A percentile compares a stretch with the other conserved stretches of the same genome.
phyloP scores from a whole-genome alignment of 75 land plant species.

The Cupressus sempervirens region DNA sequence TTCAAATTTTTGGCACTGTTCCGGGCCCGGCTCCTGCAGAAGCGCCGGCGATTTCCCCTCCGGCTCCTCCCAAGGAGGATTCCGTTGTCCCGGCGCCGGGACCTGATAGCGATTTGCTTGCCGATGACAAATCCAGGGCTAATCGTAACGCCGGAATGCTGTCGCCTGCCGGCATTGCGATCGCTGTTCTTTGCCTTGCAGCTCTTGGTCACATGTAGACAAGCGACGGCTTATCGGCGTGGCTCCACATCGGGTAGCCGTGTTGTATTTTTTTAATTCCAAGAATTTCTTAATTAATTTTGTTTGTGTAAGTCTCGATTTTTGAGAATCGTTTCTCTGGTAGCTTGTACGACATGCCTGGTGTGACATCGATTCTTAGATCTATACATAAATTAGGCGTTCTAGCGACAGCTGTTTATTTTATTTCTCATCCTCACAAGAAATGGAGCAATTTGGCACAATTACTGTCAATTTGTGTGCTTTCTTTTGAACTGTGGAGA shows the following conservation, averaged over 20 bases:
- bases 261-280: background rate
- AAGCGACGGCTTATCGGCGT: too few species aligned
- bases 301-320: background rate
- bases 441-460: too few species aligned
- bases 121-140: background rate
- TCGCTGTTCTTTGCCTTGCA: background rate
- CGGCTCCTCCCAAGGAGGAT: background rate
- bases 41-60: conserved; percentile 13
- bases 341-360: too few species aligned
- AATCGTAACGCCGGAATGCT: background rate
- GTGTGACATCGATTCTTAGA: too few species aligned
- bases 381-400: too few species aligned
- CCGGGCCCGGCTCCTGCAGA: conserved; percentile 4
- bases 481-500: too few species aligned
- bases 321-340: background rate
- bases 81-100: background rate
- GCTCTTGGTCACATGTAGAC: background rate
- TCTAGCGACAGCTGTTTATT: too few species aligned
- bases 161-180: background rate
- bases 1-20: conserved; percentile 14
- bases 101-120: background rate
- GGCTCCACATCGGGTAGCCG: background rate
- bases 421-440: too few species aligned
- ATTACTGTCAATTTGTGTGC: too few species aligned
- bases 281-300: background rate